These are phyloP conservation scores for Capsicum pubescens DNA, from an alignment of 257 asterid species.

Conservation along the genomic window DNA sequence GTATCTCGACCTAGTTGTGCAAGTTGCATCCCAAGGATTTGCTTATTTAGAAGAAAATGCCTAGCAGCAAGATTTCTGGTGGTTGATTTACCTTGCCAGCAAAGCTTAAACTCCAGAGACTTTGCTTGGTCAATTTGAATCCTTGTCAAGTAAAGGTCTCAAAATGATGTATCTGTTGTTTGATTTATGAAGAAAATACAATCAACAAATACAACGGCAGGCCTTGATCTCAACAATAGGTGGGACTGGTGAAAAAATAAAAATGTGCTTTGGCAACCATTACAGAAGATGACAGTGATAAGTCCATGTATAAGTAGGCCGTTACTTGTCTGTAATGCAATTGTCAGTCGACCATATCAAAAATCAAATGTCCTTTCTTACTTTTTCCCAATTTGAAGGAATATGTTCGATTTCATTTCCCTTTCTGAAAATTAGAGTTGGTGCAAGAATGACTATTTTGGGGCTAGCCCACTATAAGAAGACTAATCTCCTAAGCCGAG, in stretches of 20 bases:
- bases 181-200: not conserved
- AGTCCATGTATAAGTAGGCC: not conserved
- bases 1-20: conserved; percentile 97
- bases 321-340: not conserved
- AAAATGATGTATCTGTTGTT: not conserved
- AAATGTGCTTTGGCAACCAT: not conserved
- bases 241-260: not conserved
- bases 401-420: not conserved
- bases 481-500: not conserved
- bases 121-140: conserved; percentile 71
- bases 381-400: not conserved
- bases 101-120: conserved; percentile 67
- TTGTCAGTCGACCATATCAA: not conserved
- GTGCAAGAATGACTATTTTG: not conserved
- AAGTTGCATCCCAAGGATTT: conserved; percentile 82
- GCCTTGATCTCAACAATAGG: not conserved
- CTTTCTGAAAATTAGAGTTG: not conserved
- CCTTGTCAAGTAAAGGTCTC: conserved; percentile 54
- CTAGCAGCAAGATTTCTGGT: conserved; percentile 72
- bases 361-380: not conserved
- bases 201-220: not conserved
- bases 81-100: conserved; percentile 89
- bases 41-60: conserved; percentile 67
- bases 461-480: not conserved
- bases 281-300: not conserved